Conservation (phyloP, 139 green algal genomes). For the Chlorella vulgaris region DNA sequence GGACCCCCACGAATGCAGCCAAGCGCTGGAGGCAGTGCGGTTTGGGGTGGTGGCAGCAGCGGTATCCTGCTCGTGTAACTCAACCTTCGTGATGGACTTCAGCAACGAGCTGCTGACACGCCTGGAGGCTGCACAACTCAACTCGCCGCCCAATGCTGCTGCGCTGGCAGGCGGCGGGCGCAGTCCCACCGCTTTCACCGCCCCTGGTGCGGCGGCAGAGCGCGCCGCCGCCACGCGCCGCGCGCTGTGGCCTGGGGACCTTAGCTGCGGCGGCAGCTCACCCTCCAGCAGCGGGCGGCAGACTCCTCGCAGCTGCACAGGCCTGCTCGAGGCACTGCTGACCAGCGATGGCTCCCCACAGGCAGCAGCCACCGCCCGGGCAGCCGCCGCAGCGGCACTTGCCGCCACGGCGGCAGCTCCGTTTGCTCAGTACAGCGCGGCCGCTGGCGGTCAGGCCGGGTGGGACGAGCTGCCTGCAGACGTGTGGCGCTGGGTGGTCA, state of each 20-base stretch:
- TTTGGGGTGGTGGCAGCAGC: too few relatives aligned
- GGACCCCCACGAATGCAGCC: too few relatives aligned
- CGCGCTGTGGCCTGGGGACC: background rate
- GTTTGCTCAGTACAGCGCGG: background rate
- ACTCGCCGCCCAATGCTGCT: background rate
- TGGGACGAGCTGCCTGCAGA: constrained; percentile 34
- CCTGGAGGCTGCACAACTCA: constrained; percentile 17
- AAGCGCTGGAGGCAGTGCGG: too few relatives aligned
- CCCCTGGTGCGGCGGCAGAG: background rate
- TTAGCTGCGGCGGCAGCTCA: background rate
- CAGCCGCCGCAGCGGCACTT: background rate
- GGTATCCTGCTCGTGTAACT: too few relatives aligned
- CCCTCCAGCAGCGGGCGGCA: constrained; percentile 12
- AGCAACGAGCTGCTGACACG: constrained; percentile 11
- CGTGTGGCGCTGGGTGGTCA: constrained; percentile 31
- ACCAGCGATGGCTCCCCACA: constrained; percentile 19
- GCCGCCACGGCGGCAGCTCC: background rate
- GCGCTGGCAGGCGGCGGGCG: too few relatives aligned
- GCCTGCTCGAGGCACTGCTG: background rate
- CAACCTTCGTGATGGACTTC: too few relatives aligned
- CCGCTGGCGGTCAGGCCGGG: background rate
- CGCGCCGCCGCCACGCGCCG: background rate
- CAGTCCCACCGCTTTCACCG: background rate
- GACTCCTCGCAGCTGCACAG: constrained; percentile 1
- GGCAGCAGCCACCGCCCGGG: constrained; percentile 2